Percentiles rank a stretch among this genome's conserved stretches.
phyloP scores from a whole-genome alignment of 2,329 filamentous ascomycete genomes.

The Arthrobotrys iridis region DNA sequence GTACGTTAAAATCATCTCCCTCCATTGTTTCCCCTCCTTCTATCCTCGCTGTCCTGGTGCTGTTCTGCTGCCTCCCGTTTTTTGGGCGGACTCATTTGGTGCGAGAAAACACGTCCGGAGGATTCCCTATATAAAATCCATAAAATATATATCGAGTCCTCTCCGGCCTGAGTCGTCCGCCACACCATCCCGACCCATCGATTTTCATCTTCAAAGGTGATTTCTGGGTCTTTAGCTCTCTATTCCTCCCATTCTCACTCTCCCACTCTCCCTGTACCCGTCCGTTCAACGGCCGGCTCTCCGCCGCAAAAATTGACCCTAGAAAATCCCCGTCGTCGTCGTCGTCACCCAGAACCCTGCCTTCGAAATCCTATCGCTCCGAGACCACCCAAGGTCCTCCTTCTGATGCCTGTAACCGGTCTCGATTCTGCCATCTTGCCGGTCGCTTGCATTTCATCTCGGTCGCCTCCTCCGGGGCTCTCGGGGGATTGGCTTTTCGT shows the following conservation, averaged over 20 bases:
- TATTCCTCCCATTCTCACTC: slow-evolving; percentile 15
- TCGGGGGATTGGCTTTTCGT: slow-evolving; percentile 51
- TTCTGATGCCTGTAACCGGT: slow-evolving; percentile 52
- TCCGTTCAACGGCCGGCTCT: slow-evolving; percentile 26
- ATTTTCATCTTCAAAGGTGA: slow-evolving; percentile 29
- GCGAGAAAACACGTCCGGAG: slow-evolving; percentile 54
- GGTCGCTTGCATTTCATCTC: slow-evolving; percentile 36
- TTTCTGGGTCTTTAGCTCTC: slow-evolving; percentile 29
- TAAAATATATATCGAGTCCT: slow-evolving; percentile 49
- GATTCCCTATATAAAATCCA: slow-evolving; percentile 52
- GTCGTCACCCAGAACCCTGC: slow-evolving; percentile 31
- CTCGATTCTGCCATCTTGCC: slow-evolving; percentile 23
- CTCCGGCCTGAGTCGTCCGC: slow-evolving; percentile 40
- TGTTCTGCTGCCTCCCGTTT: neutral
- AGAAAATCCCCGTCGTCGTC: slow-evolving; percentile 49
- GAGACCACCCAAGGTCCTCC: slow-evolving; percentile 10
- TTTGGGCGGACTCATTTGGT: slow-evolving; percentile 21
- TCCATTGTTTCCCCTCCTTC: neutral
- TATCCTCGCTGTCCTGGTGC: slow-evolving; percentile 1
- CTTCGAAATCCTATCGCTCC: slow-evolving; percentile 35
- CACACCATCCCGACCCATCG: slow-evolving; percentile 35
- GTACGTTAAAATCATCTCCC: slow-evolving; percentile 26
- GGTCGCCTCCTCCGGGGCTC: slow-evolving; percentile 45
- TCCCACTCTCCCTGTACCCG: slow-evolving; percentile 35
- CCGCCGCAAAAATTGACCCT: slow-evolving; percentile 45